Evolutionary conservation across 768 basidiomycete species (phyloP), one percentile per base, ranked within the genome.

Genomic region (Zangia roseola): DNA sequence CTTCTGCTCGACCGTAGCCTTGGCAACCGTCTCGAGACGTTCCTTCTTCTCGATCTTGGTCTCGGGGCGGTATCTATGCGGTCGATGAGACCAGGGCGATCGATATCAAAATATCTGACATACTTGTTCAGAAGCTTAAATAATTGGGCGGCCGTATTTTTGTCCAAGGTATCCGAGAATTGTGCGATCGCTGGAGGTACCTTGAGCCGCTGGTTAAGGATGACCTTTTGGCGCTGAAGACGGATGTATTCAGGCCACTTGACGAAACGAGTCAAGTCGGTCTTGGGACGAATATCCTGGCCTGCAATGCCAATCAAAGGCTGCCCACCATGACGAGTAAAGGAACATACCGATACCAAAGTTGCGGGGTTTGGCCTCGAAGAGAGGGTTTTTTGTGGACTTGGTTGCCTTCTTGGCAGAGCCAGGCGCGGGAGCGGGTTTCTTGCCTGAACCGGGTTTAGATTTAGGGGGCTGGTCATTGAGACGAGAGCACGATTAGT

Each of bases 231-330:
- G 68, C 95, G 86, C 68, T 98, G 95, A 39, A 98, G 87, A 66
- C 94, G 91, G 60, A 98, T 84, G 67, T 98, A 98, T 76, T 94
- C 92, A 60, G 95, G 95, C 95, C 95, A 99, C 72, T 97, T 97
- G 76, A 97, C 91, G 76, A 97, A 97, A 69, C 94, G 91, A 50
- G 91, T 95, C 57, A 97, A 74, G 74, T 98, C 95, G 47, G 82
- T 82, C 69, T 80, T 81, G 64, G 87, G 94, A 62, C 87, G 90
- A 61, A 97, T 81, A 72, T 95, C 91, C 75, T 94, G 92, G 65
- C 95, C 95, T 95, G 58, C 2, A 14, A 20, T 20, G 1, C n/a
- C 10, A 17, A 45, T 57, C 17, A 52, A 19, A 17, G 4, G 42
- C n/a, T 0, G 1, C 21, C 16, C 7, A 34, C 26, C 1, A 17